Base-by-base conservation (phyloP, 139 green algal species). In the Medakamo hakoo region DNA sequence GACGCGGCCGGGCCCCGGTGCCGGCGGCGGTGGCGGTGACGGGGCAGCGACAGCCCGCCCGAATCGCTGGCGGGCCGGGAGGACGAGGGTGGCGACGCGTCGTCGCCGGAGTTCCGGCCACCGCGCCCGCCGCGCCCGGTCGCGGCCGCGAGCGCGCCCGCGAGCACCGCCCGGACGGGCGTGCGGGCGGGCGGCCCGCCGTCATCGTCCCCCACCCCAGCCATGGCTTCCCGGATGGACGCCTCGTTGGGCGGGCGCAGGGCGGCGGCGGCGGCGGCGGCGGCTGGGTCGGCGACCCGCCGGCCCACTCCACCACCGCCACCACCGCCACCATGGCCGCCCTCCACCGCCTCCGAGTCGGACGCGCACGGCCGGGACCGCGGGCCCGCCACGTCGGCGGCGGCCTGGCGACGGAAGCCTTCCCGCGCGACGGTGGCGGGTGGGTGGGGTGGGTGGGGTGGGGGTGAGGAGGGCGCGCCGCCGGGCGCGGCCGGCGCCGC, bases 1-100 rank as follows among this genome's bases (percentile, higher is more conserved):
- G n/a, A n/a, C n/a, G n/a, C n/a, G n/a, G 73, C 70, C n/a, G n/a
- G n/a, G n/a, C n/a, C 70, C 22, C 67, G 71, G 28, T 58, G 61
- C 55, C 72, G 76, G 24, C 73, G 63, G 71, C 75, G 63, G 58
- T 58, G 23, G 66, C 67, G 30, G 19, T 3, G 27, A n/a, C 27
- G 58, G 27, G 1, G 1, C 27, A 52, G 40, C 40, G 40, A 9
- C 16, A 16, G 9, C 9, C 40, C 40, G 40, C 40, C 40, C 9
- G 9, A 9, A 21, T 16, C 40, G 9, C 58, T 62, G 4, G 16
- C 5, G 26, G 14, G 58, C 23, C 58, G 58, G n/a, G n/a, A n/a
- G n/a, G n/a, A n/a, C n/a, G n/a, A n/a, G n/a, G n/a, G n/a, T n/a
- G n/a, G n/a, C n/a, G n/a, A n/a, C n/a, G n/a, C n/a, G n/a, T n/a